Conservation (phyloP, 306 rosid genomes). For the Argentina anserina region DNA sequence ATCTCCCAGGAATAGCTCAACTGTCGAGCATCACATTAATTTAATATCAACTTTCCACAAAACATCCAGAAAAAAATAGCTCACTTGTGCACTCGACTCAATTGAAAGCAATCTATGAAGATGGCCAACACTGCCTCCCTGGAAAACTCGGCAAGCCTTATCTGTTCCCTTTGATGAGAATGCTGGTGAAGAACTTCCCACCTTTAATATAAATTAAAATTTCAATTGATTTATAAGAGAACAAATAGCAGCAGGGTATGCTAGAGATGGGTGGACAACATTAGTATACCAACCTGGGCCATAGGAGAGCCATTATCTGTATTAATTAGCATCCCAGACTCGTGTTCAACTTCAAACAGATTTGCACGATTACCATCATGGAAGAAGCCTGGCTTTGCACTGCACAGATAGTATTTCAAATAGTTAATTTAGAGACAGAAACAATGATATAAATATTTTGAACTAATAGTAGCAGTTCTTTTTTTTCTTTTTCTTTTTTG, state of each 20-base stretch:
- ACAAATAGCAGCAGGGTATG: neutral
- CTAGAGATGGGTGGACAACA: conserved; percentile 7
- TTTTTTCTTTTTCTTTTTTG: no score
- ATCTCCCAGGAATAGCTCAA: no score
- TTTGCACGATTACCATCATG: conserved; percentile 84
- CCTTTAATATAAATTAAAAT: conserved; percentile 39
- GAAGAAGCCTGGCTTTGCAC: conserved; percentile 97
- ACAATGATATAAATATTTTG: conserved; percentile 1
- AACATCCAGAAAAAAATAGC: conserved; percentile 7
- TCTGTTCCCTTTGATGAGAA: conserved; percentile 32
- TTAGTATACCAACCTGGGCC: conserved; percentile 59
- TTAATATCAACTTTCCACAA: neutral
- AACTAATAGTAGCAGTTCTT: neutral
- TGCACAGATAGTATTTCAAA: conserved; percentile 33
- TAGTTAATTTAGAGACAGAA: conserved; percentile 23
- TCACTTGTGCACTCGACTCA: conserved; percentile 93
- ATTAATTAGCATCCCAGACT: conserved; percentile 88
- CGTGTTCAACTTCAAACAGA: conserved; percentile 84
- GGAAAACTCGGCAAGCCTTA: conserved; percentile 66
- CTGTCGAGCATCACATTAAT: neutral
- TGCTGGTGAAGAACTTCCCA: conserved; percentile 57
- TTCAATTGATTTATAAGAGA: conserved; percentile 7
- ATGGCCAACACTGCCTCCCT: conserved; percentile 97
- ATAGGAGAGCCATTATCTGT: conserved; percentile 96
- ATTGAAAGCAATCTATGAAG: conserved; percentile 85